These are phyloP conservation scores for Stenogyne calaminthoides DNA, from an alignment of 305 asterid species.

Conservation along the genomic window DNA sequence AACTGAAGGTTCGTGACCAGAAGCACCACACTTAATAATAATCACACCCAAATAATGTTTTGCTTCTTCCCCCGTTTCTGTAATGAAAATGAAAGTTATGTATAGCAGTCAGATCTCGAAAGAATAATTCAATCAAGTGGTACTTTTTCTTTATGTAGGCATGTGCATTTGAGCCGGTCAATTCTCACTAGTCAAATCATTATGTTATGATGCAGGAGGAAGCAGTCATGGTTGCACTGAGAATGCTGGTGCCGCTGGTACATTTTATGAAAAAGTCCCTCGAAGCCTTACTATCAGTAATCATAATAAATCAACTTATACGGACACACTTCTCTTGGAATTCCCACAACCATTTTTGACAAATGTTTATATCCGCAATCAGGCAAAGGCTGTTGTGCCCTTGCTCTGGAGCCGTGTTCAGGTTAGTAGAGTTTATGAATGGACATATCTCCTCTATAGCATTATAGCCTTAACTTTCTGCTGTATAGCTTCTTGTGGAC, in stretches of 20 bases:
- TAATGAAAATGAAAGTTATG: background rate
- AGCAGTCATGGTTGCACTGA: constrained; percentile 77
- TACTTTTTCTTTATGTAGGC: constrained; percentile 14
- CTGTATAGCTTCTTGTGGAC: background rate
- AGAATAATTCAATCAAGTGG: background rate
- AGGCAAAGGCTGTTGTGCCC: constrained; percentile 81
- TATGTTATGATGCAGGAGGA: constrained; percentile 61
- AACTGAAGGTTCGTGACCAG: background rate
- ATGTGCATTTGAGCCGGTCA: constrained; percentile 24
- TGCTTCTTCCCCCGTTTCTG: background rate
- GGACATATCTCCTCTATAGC: background rate
- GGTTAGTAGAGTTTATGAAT: constrained; percentile 41
- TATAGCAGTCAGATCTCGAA: background rate
- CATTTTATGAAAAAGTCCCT: constrained; percentile 70
- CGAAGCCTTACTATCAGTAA: constrained; percentile 77
- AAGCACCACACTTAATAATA: constrained; percentile 4
- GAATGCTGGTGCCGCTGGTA: constrained; percentile 92
- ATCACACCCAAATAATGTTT: constrained; percentile 16
- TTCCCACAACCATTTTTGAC: constrained; percentile 82
- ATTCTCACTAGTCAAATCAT: constrained; percentile 19
- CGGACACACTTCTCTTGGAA: constrained; percentile 81
- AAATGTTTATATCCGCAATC: constrained; percentile 62
- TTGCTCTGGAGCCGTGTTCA: constrained; percentile 91
- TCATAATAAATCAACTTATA: constrained; percentile 61
- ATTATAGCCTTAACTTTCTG: background rate